A percentile compares a stretch with the other conserved stretches of the same genome.
Evolutionary conservation across 2,329 filamentous ascomycete genomes (phyloP).

Genomic region (Alternaria gaisen): DNA sequence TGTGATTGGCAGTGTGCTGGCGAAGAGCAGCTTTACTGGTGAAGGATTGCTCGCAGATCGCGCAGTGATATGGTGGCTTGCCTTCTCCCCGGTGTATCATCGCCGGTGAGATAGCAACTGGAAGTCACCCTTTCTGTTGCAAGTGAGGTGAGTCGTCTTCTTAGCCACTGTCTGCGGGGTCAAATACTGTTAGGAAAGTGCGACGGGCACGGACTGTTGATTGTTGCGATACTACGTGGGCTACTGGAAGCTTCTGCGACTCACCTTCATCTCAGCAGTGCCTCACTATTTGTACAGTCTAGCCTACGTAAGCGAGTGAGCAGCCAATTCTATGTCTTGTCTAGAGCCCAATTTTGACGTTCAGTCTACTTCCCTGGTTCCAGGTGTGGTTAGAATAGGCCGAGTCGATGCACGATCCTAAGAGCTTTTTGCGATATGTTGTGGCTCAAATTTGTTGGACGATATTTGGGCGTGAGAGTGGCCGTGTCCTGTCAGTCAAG

Average conservation of each 20-base stretch:
- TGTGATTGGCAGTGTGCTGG: conserved; percentile 25
- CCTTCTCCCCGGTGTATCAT: background rate
- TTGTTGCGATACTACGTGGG: background rate
- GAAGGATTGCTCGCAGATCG: conserved; percentile 29
- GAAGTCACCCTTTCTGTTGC: background rate
- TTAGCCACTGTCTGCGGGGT: conserved; percentile 8
- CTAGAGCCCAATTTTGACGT: too few relatives aligned
- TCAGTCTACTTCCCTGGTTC: background rate
- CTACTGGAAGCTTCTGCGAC: background rate
- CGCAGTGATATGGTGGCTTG: conserved; percentile 24
- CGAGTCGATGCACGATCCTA: background rate
- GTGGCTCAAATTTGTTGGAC: background rate
- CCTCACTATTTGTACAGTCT: background rate
- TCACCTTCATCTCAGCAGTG: background rate
- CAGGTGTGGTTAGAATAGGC: background rate
- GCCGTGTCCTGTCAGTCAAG: background rate
- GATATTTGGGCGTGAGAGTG: background rate
- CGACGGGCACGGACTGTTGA: conserved; percentile 8
- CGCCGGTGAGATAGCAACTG: background rate
- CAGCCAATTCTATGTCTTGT: too few relatives aligned
- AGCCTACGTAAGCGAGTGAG: too few relatives aligned
- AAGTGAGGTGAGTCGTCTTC: background rate
- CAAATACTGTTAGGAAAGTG: conserved; percentile 6
- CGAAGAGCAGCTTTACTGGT: conserved; percentile 19
- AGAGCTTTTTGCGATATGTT: background rate